Conservation (phyloP, 2,329 filamentous ascomycete species). For the Aspergillus versicolor region DNA sequence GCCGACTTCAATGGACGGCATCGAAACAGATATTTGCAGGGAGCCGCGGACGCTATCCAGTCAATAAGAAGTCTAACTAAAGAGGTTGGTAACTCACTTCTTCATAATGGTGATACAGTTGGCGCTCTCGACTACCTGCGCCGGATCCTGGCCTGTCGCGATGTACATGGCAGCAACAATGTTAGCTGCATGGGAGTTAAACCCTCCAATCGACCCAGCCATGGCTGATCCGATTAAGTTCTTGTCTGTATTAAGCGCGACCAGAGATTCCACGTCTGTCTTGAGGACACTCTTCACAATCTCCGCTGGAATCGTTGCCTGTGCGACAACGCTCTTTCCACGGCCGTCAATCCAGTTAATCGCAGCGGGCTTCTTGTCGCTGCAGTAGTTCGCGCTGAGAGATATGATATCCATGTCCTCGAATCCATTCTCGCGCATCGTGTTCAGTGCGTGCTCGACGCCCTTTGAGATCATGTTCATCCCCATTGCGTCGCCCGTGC, state of each 20-base stretch:
- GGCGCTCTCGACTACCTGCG: conserved; percentile 92
- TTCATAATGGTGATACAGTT: conserved; percentile 99
- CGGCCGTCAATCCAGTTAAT: conserved; percentile 99
- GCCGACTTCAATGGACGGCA: conserved; percentile 97
- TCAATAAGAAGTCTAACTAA: background rate
- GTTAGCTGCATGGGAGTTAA: conserved; percentile 97
- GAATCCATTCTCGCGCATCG: conserved; percentile 90
- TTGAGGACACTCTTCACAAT: conserved; percentile 87
- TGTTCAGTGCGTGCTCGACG: conserved; percentile 84
- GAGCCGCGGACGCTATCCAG: conserved; percentile 71
- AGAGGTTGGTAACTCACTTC: conserved; percentile 63
- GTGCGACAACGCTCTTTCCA: conserved; percentile 93
- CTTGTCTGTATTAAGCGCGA: conserved; percentile 91
- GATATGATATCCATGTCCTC: conserved; percentile 95
- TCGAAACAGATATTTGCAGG: conserved; percentile 95
- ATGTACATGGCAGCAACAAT: conserved; percentile 95
- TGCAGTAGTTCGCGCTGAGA: conserved; percentile 95
- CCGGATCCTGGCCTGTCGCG: conserved; percentile 94
- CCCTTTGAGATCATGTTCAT: conserved; percentile 99
- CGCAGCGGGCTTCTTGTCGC: conserved; percentile 94
- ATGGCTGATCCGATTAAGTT: conserved; percentile 97
- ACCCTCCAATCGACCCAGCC: conserved; percentile 92
- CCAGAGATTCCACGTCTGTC: conserved; percentile 84
- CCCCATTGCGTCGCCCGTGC: conserved; percentile 97
- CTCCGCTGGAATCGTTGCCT: conserved; percentile 89